Percentiles rank a stretch among this genome's conserved stretches.
Conservation (phyloP, 202 grass and related monocot genomes). For the Schoenoplectus tabernaemontani region DNA sequence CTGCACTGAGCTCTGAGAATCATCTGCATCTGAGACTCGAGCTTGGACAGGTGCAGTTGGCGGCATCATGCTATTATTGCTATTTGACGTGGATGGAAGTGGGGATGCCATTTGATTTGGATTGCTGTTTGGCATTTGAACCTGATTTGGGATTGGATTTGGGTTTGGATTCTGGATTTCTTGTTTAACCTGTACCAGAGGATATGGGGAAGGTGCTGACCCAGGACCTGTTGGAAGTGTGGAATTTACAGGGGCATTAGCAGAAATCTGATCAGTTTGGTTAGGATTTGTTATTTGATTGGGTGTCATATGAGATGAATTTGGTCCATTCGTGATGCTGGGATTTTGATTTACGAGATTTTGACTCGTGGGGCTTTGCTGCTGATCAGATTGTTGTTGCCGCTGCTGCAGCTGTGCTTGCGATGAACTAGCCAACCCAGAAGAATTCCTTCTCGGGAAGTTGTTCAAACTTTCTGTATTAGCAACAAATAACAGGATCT, state of each 20-base stretch:
- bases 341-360: no score
- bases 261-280: constrained; percentile 51
- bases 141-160: constrained; percentile 8
- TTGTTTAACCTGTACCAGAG: constrained; percentile 13
- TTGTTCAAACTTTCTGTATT: constrained; percentile 67
- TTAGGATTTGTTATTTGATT: constrained; percentile 47
- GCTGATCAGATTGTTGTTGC: constrained; percentile 54
- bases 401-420: constrained; percentile 42
- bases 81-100: constrained; percentile 34
- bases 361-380: constrained; percentile 17
- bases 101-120: constrained; percentile 17
- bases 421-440: constrained; percentile 34
- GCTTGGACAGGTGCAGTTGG: constrained; percentile 35
- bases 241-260: constrained; percentile 49
- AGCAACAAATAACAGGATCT: background rate
- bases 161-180: constrained; percentile 11
- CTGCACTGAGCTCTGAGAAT: constrained; percentile 72
- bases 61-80: constrained; percentile 47
- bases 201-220: constrained; percentile 40
- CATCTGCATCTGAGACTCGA: constrained; percentile 33
- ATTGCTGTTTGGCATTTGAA: background rate
- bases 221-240: constrained; percentile 41
- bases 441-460: constrained; percentile 62
- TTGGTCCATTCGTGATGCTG: constrained; percentile 36
- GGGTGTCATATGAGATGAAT: constrained; percentile 29